Evolutionary conservation across 352 stramenopile species (phyloP).

Genomic region (Pythium guiyangense): DNA sequence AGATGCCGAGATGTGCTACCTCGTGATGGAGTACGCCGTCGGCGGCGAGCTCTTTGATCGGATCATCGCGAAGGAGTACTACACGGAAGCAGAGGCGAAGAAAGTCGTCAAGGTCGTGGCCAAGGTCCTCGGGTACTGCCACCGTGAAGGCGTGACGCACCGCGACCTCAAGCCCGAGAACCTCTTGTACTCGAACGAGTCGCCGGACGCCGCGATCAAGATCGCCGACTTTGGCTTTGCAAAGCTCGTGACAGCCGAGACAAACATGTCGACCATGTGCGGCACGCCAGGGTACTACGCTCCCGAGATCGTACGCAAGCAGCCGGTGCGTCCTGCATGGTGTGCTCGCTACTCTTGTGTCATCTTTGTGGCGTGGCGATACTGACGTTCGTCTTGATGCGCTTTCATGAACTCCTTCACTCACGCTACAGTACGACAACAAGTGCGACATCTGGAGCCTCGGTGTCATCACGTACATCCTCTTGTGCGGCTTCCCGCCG

Average conservation of each 20-base stretch:
- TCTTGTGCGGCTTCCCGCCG: slow-evolving; percentile 95
- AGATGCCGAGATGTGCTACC: slow-evolving; percentile 66
- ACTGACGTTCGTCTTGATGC: too few relatives aligned
- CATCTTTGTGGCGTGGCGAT: too few relatives aligned
- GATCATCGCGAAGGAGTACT: slow-evolving; percentile 91
- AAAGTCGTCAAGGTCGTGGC: slow-evolving; percentile 82
- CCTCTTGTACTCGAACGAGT: slow-evolving; percentile 85
- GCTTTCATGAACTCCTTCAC: too few relatives aligned
- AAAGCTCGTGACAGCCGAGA: slow-evolving; percentile 75
- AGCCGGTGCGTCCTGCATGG: slow-evolving; percentile 30
- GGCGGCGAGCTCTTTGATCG: slow-evolving; percentile 92
- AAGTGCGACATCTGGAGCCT: slow-evolving; percentile 97
- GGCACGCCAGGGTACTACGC: slow-evolving; percentile 96
- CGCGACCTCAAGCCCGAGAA: slow-evolving; percentile 98
- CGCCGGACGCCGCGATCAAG: slow-evolving; percentile 90
- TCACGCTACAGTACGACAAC: slow-evolving; percentile 81
- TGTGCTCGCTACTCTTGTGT: too few relatives aligned
- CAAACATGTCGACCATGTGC: slow-evolving; percentile 86
- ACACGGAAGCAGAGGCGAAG: slow-evolving; percentile 86
- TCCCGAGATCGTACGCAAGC: slow-evolving; percentile 93
- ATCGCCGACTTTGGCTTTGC: slow-evolving; percentile 91
- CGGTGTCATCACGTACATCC: slow-evolving; percentile 88
- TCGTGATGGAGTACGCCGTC: slow-evolving; percentile 88
- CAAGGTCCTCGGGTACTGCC: slow-evolving; percentile 86
- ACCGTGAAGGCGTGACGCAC: slow-evolving; percentile 87